phyloP scores from a whole-genome alignment of 176 grass and related monocot species.

The Avena atlantica region DNA sequence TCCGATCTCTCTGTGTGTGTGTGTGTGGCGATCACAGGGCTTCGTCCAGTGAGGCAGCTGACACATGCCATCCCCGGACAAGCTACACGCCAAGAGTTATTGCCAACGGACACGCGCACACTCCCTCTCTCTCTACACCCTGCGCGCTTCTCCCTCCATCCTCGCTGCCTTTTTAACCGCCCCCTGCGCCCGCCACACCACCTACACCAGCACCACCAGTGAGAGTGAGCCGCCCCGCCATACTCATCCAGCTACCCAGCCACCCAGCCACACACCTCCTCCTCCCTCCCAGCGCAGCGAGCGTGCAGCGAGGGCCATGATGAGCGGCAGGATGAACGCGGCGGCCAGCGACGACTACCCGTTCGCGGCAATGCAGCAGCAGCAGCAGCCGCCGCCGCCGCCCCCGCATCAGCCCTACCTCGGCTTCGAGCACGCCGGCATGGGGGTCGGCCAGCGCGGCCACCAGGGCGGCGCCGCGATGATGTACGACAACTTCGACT shows the following conservation, averaged over 20 bases:
- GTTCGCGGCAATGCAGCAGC: slow-evolving; percentile 50
- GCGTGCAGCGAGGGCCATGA: slow-evolving; percentile 16
- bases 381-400: background rate
- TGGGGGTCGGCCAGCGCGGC: slow-evolving; percentile 14
- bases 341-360: slow-evolving; percentile 40
- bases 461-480: background rate
- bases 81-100: slow-evolving; percentile 51
- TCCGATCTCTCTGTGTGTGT: background rate
- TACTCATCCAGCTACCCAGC: background rate
- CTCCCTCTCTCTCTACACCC: background rate
- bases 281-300: background rate
- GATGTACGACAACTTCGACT: slow-evolving; percentile 50
- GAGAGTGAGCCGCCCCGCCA: background rate
- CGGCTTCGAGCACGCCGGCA: slow-evolving; percentile 48
- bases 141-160: background rate
- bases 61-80: slow-evolving; percentile 38
- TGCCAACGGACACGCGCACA: slow-evolving; percentile 15
- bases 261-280: slow-evolving; percentile 25
- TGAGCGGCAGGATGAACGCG: slow-evolving; percentile 57
- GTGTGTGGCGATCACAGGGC: background rate
- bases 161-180: slow-evolving; percentile 58
- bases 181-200: slow-evolving; percentile 20
- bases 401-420: slow-evolving; percentile 28
- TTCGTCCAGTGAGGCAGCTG: background rate
- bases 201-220: slow-evolving; percentile 24